A percentile compares a stretch with the other conserved stretches of the same genome.
These are phyloP conservation scores for Podospora pseudocomata DNA, from an alignment of 495 filamentous ascomycete species.

Conservation along the genomic window DNA sequence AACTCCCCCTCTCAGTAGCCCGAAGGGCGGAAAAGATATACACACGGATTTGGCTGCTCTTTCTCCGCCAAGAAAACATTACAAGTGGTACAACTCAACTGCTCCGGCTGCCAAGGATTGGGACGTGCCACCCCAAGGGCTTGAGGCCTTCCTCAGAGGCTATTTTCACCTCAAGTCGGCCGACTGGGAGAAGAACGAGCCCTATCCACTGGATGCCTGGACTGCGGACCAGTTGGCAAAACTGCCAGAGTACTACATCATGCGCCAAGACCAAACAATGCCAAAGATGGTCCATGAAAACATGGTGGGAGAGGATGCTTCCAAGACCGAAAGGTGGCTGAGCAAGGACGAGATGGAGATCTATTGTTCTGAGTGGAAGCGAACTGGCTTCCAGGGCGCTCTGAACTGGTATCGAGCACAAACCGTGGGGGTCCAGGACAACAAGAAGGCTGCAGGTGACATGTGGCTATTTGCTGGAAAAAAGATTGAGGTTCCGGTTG, in stretches of 20 bases:
- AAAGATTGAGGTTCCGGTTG: constrained; percentile 59
- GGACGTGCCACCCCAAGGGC: constrained; percentile 49
- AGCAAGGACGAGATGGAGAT: constrained; percentile 53
- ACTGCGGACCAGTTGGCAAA: constrained; percentile 51
- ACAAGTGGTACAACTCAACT: constrained; percentile 68
- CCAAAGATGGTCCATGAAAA: constrained; percentile 47
- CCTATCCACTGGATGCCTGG: constrained; percentile 53
- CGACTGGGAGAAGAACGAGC: constrained; percentile 54
- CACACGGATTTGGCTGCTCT: constrained; percentile 53
- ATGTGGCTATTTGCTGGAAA: constrained; percentile 57
- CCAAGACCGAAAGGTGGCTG: constrained; percentile 47
- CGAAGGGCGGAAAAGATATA: constrained; percentile 36
- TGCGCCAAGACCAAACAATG: constrained; percentile 58
- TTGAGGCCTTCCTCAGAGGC: constrained; percentile 58
- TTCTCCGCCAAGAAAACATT: constrained; percentile 57
- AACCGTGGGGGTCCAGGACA: constrained; percentile 37
- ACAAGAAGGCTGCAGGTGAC: constrained; percentile 45
- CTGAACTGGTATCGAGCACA: constrained; percentile 66
- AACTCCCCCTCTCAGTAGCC: neutral
- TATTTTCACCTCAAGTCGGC: constrained; percentile 68
- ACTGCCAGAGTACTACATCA: constrained; percentile 67
- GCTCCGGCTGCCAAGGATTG: constrained; percentile 55
- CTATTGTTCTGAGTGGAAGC: constrained; percentile 56
- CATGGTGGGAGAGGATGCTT: constrained; percentile 50
- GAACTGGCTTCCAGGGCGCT: constrained; percentile 69